Evolutionary conservation across 2,329 filamentous ascomycete genomes (phyloP), one percentile per base, ranked within the genome.

Genomic region (Diaporthe helianthi): DNA sequence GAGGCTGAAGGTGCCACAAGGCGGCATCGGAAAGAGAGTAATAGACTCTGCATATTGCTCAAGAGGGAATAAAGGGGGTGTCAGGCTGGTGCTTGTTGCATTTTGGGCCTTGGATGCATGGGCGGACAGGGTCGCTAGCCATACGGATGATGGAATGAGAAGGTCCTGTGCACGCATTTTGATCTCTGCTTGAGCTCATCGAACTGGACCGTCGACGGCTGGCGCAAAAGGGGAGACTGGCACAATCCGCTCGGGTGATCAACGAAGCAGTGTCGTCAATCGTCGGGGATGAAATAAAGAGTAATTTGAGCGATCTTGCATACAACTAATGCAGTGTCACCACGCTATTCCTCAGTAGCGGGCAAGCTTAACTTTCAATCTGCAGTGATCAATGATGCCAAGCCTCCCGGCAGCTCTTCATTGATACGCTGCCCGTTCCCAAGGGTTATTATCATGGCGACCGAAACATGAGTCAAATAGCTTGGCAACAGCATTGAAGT

Each of bases 21-120:
- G 76, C 0, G 81, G 83, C 89, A 92, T 91, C 2, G 88, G 86
- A 74, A 93, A 92, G 26, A 84, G 74, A 15, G 76, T 71, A 1
- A 75, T 67, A 4, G 81, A 77, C 47, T 78, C 78, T 22, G 76
- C 79, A 76, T 82, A 77, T 52, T 80, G 70, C 67, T 78, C 72
- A 4, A 79, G 73, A 0, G 81, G 81, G 15, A 81, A 75, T 38
- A 81, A 70, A 13, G 74, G 75, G 4, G 78, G 74, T 49, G 75
- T 74, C 51, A 75, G 71, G 13, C 26, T 36, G 58, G 65, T 61
- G 15, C 19, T 49, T 19, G 68, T n/a, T 7, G 49, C 24, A 24
- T 70, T 51, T 7, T 58, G 41, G 22, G 29, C 9, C 9, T 24
- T 19, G 3, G 22, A 10, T 29, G 26, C 17, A 38, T 67, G 17